Conservation (phyloP, 2,329 filamentous ascomycete species). For the Fusarium camptoceras region DNA sequence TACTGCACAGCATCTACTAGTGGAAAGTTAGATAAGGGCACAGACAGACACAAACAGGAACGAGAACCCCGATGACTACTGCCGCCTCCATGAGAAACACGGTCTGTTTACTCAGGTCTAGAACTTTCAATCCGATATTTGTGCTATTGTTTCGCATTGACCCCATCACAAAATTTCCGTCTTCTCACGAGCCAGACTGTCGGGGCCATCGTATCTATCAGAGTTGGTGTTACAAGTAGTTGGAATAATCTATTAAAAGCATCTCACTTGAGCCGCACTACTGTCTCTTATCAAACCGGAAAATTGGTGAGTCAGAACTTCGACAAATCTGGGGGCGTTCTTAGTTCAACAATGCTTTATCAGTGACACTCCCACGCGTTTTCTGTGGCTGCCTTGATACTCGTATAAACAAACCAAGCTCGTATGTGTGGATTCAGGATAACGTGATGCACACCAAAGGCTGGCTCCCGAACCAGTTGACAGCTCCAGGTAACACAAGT, state of each 20-base stretch:
- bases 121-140: neutral
- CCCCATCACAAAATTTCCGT: too few species aligned
- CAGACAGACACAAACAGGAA: neutral
- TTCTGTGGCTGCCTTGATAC: neutral
- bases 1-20: neutral
- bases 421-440: neutral
- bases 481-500: neutral
- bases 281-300: neutral
- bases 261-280: neutral
- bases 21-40: neutral
- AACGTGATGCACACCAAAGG: neutral
- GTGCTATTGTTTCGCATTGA: neutral
- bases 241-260: neutral
- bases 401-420: neutral
- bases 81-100: fast-evolving
- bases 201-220: neutral
- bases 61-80: neutral
- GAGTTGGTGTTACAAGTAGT: too few species aligned
- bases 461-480: neutral
- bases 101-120: too few species aligned
- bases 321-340: neutral
- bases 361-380: neutral
- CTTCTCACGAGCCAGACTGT: neutral
- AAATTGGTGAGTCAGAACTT: neutral
- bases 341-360: neutral